Conservation (phyloP, 1,139 yeast species). For the Blastobotrys proliferans region DNA sequence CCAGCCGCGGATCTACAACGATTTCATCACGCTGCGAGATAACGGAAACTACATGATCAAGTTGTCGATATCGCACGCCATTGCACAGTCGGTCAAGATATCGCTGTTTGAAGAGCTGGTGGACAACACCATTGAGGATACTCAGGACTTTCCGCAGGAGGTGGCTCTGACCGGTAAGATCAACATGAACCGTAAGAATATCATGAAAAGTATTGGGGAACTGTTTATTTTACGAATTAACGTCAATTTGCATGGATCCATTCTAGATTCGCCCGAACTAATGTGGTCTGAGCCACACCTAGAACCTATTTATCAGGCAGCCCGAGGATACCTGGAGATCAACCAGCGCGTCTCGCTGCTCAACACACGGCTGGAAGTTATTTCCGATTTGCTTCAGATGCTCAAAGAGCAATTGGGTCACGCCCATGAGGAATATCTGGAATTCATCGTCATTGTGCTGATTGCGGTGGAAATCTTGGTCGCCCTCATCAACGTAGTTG, state of each 20-base stretch:
- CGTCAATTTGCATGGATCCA: conserved; percentile 90
- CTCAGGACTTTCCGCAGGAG: conserved; percentile 94
- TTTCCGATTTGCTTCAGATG: conserved; percentile 90
- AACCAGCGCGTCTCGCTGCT: conserved; percentile 86
- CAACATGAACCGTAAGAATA: conserved; percentile 87
- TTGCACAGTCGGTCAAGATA: conserved; percentile 89
- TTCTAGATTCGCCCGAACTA: conserved; percentile 90
- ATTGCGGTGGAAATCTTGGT: conserved; percentile 91
- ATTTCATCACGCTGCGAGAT: conserved; percentile 86
- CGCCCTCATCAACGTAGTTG: conserved; percentile 61
- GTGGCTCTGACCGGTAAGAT: conserved; percentile 93
- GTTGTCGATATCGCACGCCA: conserved; percentile 83
- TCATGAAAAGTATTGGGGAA: conserved; percentile 96
- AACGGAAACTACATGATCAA: conserved; percentile 88
- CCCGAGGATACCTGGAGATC: conserved; percentile 89
- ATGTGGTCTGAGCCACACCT: conserved; percentile 99
- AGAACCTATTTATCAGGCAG: conserved; percentile 95
- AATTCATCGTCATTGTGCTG: conserved; percentile 84
- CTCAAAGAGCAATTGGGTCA: conserved; percentile 95
- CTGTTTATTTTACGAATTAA: conserved; percentile 77
- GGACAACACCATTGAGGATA: conserved; percentile 92
- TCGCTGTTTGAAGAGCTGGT: conserved; percentile 92
- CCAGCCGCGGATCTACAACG: conserved; percentile 93
- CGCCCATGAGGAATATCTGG: conserved; percentile 79
- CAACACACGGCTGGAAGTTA: conserved; percentile 89